A percentile compares a stretch with the other conserved stretches of the same genome.
Conservation (phyloP, 164 flowering plant species). For the Saururus chinensis region DNA sequence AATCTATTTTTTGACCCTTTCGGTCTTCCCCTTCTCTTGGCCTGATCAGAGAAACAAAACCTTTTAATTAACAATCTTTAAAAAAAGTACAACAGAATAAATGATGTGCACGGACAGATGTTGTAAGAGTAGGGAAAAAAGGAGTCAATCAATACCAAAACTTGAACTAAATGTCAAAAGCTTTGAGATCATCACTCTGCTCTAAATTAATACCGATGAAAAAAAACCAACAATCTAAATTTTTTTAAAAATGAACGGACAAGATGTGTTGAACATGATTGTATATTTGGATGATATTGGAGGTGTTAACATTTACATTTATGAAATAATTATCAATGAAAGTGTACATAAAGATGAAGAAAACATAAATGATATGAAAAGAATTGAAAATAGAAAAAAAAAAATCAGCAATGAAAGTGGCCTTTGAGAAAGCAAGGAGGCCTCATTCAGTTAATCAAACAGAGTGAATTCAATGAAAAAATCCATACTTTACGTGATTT, state of each 20-base stretch:
- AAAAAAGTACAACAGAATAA: not conserved
- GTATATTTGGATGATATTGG: not conserved
- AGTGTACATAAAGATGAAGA: too few relatives aligned
- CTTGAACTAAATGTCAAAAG: too few relatives aligned
- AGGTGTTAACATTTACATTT: not conserved
- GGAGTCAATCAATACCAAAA: not conserved
- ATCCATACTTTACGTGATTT: conserved; percentile 39
- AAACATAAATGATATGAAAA: not conserved
- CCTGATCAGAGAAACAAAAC: conserved; percentile 21
- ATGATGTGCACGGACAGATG: too few relatives aligned
- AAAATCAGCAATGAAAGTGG: not conserved
- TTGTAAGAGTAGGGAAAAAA: not conserved
- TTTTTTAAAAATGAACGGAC: too few relatives aligned
- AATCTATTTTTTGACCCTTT: conserved; percentile 60
- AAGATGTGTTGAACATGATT: too few relatives aligned
- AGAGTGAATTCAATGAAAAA: not conserved
- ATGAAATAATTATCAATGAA: not conserved
- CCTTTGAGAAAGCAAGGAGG: not conserved
- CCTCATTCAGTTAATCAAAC: not conserved
- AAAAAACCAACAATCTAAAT: not conserved
- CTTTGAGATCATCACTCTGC: too few relatives aligned
- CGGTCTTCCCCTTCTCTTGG: conserved; percentile 56
- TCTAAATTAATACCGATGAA: not conserved
- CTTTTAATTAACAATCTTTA: not conserved
- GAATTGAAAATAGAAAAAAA: not conserved